These are phyloP conservation scores for Aureobasidium musti DNA, from an alignment of 2,329 filamentous ascomycete species.

Conservation along the genomic window DNA sequence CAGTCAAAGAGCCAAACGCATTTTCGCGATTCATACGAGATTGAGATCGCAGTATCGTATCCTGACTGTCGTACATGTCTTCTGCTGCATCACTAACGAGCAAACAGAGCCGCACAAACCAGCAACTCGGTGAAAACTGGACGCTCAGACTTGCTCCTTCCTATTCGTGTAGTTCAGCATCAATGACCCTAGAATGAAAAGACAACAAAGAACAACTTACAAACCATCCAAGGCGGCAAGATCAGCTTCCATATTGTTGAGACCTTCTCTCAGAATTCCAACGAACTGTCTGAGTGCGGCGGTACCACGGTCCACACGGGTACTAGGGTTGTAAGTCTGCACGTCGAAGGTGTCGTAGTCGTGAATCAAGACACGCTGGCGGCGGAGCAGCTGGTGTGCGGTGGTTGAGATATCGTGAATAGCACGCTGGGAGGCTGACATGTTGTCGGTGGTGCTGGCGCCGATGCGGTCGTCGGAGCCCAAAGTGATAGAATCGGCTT, in stretches of 20 bases:
- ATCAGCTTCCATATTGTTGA: neutral
- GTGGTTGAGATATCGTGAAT: neutral
- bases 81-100: neutral
- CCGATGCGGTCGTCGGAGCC: neutral
- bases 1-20: no score
- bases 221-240: neutral
- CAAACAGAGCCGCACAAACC: neutral
- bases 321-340: neutral
- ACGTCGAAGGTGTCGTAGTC: neutral
- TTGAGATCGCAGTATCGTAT: neutral
- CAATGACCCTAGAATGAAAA: neutral
- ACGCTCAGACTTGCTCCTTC: neutral
- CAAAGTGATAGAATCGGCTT: no score
- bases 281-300: neutral
- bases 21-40: neutral
- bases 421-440: neutral
- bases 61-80: no score
- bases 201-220: neutral
- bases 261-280: neutral
- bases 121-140: fast-evolving
- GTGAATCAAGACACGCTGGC: neutral
- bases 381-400: neutral
- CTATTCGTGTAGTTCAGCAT: neutral
- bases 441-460: neutral
- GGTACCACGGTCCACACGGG: neutral